Evolutionary conservation across 2,329 filamentous ascomycete genomes (phyloP).

Genomic region (Aspergillus awamori): DNA sequence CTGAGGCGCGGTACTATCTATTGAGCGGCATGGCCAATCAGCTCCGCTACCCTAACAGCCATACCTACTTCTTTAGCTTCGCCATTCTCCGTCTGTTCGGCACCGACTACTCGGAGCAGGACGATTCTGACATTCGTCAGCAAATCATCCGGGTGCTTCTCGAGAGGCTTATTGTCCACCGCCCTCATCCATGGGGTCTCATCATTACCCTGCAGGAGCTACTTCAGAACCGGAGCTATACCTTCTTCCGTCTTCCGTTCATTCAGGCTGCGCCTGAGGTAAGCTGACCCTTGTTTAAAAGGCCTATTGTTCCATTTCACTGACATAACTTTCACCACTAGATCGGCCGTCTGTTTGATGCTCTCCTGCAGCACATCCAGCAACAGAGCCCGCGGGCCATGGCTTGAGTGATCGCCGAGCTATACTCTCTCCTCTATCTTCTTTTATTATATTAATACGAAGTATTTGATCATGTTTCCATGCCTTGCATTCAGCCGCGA

Average conservation of each 20-base stretch:
- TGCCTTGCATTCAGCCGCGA: constrained; percentile 26
- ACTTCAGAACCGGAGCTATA: constrained; percentile 85
- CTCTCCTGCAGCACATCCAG: constrained; percentile 50
- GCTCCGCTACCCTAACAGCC: constrained; percentile 82
- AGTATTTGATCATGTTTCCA: constrained; percentile 26
- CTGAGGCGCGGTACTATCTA: constrained; percentile 82
- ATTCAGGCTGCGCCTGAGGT: constrained; percentile 90
- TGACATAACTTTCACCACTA: constrained; percentile 20
- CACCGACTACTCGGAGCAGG: constrained; percentile 66
- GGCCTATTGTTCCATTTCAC: not conserved
- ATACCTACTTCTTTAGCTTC: constrained; percentile 92
- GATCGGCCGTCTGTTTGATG: constrained; percentile 51
- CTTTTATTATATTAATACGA: constrained; percentile 23
- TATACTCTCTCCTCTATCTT: constrained; percentile 15
- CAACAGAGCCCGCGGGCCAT: constrained; percentile 51
- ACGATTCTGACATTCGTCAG: constrained; percentile 81
- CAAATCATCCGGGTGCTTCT: constrained; percentile 87
- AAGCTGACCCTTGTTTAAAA: constrained; percentile 29
- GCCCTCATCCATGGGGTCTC: constrained; percentile 94
- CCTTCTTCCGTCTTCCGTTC: constrained; percentile 90
- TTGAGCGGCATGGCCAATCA: constrained; percentile 86
- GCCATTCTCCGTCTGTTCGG: constrained; percentile 83
- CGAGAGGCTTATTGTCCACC: constrained; percentile 83
- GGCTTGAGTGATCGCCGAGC: constrained; percentile 27
- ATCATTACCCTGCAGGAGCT: constrained; percentile 87